Conservation (phyloP, 1,139 yeast genomes). For the Petasospora rhodanensis region DNA sequence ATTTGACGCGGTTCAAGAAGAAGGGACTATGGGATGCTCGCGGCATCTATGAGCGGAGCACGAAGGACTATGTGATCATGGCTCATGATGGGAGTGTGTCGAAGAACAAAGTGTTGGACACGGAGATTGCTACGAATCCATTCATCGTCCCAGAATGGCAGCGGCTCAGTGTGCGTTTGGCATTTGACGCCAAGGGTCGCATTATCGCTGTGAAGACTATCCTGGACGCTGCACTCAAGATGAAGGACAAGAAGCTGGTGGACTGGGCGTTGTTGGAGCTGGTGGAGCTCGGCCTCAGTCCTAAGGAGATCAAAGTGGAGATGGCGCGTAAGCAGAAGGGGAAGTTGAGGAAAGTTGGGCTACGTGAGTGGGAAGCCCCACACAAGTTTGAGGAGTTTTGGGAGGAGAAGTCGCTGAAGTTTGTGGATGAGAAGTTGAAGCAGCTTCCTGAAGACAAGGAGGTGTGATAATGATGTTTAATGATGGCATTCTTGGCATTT, state of each 20-base stretch:
- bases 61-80: conserved; percentile 8
- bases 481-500: no score
- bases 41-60: conserved; percentile 10
- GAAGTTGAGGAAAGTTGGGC: conserved; percentile 8
- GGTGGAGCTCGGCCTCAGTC: conserved; percentile 11
- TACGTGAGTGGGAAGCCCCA: conserved; percentile 9
- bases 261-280: conserved; percentile 12
- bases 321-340: conserved; percentile 9
- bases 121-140: conserved; percentile 10
- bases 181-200: conserved; percentile 4
- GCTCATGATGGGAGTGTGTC: conserved; percentile 4
- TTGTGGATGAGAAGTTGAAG: conserved; percentile 6
- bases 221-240: conserved; percentile 11
- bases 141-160: conserved; percentile 5
- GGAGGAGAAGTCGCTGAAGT: conserved; percentile 6
- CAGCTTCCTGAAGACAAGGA: no score
- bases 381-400: conserved; percentile 7
- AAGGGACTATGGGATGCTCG: conserved; percentile 11
- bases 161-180: conserved; percentile 6
- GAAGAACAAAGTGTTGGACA: conserved; percentile 7
- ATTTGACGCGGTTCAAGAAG: conserved; percentile 5
- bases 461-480: no score
- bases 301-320: conserved; percentile 13
- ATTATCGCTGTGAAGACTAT: conserved; percentile 12
- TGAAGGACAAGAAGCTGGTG: conserved; percentile 7